Base-by-base conservation (phyloP, 2,329 filamentous ascomycete genomes). In the Amesomyces nigricolor region DNA sequence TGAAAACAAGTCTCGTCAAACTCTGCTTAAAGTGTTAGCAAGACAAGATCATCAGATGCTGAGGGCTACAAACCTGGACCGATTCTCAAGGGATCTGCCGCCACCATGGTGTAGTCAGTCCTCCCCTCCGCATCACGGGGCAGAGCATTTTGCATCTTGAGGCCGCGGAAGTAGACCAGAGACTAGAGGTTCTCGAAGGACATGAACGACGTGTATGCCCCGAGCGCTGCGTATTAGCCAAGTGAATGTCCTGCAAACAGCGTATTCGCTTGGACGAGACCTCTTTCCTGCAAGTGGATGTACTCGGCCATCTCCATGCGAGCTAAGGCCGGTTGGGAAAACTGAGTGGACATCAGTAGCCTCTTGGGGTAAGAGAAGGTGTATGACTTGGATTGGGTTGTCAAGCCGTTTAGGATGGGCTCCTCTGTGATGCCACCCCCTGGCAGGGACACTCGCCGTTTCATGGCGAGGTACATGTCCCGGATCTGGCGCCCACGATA, bases 401-500 rank as follows among this genome's bases (percentile, higher is more conserved):
- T n/a, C 66, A 97, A 90, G 67, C 95, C 91, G 78, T 96, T 96
- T 81, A 97, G 97, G 69, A 97, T 97, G 75, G 91, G 95, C 79
- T 97, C 92, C 0, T 92, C 0, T 91, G 95, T 96, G 75, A 95
- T 90, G 39, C 82, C 83, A 19, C 92, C 92, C 70, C 96, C 92
- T 2, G 88, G 77, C 58, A 87, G 87, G 53, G 96, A 89, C 26
- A 91, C 92, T 76, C 97, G 92, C 71, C 96, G 96, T 44, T 91
- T 96, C 92, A 97, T 97, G 55, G 91, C 86, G 87, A 97, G 96
- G 78, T 99, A 99, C 74, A 97, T 97, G 69, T 95, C 87, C 61
- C 92, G 89, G 64, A 99, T 97, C 48, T 89, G 90, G 76, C 96
- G 97, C 68, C 92, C 92, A 57, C 89, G 87, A 59, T 91, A 89